Conservation (phyloP, 768 basidiomycete genomes). For the Lepiota subincarnata region DNA sequence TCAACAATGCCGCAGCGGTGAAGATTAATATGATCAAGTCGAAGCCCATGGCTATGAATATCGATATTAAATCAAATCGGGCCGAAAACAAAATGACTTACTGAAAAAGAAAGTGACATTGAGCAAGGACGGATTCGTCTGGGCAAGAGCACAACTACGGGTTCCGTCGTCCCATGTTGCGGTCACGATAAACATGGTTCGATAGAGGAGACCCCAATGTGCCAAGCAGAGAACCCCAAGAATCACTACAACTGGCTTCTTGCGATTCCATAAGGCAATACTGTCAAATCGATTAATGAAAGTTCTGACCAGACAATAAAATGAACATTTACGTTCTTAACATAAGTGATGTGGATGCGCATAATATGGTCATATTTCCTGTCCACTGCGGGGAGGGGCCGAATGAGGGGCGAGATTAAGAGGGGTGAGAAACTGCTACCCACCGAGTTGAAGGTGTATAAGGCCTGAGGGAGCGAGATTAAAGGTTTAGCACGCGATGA, state of each 20-base stretch:
- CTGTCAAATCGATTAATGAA: slow-evolving; percentile 26
- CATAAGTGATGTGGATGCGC: slow-evolving; percentile 66
- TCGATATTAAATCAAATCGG: background rate
- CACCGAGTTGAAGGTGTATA: slow-evolving; percentile 69
- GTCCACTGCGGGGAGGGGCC: slow-evolving; percentile 39
- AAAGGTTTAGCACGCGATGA: background rate
- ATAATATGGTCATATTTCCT: slow-evolving; percentile 63
- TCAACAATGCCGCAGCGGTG: slow-evolving; percentile 49
- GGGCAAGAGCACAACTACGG: slow-evolving; percentile 44
- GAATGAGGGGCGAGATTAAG: background rate
- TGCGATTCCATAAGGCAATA: slow-evolving; percentile 68
- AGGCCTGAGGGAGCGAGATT: slow-evolving; percentile 33
- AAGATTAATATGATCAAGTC: slow-evolving; percentile 58
- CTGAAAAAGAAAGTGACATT: slow-evolving; percentile 70
- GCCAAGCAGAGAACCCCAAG: slow-evolving; percentile 53
- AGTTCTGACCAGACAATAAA: slow-evolving; percentile 4
- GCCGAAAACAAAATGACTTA: slow-evolving; percentile 30
- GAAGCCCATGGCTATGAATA: slow-evolving; percentile 59
- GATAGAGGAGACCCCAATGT: slow-evolving; percentile 65
- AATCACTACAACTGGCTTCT: slow-evolving; percentile 41
- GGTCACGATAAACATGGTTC: slow-evolving; percentile 65
- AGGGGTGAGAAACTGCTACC: slow-evolving; percentile 14
- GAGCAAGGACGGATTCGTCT: slow-evolving; percentile 52
- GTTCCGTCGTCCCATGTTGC: slow-evolving; percentile 45
- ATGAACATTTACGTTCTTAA: slow-evolving; percentile 51